Evolutionary conservation across 768 basidiomycete species (phyloP).

Genomic region (Lyophyllum shimeji): DNA sequence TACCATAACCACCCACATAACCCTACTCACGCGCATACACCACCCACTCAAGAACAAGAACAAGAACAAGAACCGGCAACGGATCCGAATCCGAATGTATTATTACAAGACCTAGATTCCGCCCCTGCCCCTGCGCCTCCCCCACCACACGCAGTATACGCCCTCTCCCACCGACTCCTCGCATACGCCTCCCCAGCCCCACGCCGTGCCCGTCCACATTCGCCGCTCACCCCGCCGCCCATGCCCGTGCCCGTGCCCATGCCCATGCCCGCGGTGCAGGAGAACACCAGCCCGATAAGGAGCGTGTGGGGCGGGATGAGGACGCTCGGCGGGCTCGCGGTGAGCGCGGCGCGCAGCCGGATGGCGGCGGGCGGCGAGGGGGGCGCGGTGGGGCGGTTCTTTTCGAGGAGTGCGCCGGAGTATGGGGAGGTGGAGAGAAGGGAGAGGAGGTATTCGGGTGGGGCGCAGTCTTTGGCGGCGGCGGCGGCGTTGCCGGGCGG

Average conservation of each 20-base stretch:
- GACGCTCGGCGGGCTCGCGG: constrained; percentile 60
- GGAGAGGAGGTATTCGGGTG: constrained; percentile 24
- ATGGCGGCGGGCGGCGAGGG: constrained; percentile 21
- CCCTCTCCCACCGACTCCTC: constrained; percentile 61
- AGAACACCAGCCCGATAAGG: constrained; percentile 51
- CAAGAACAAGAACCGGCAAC: neutral
- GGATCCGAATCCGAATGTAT: neutral
- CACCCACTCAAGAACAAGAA: neutral
- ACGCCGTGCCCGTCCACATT: constrained; percentile 2
- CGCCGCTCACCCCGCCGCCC: neutral
- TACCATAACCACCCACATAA: neutral
- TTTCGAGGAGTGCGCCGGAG: constrained; percentile 65
- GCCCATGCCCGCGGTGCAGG: neutral
- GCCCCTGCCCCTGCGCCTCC: neutral
- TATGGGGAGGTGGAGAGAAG: constrained; percentile 20
- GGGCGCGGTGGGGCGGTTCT: constrained; percentile 37
- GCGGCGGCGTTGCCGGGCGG: constrained; percentile 4
- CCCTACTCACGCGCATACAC: neutral
- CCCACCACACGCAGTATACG: constrained; percentile 48
- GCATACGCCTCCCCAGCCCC: constrained; percentile 46
- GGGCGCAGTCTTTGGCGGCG: neutral
- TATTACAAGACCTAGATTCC: neutral
- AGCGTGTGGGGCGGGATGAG: constrained; percentile 64
- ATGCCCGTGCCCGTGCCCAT: neutral
- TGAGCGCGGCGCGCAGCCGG: constrained; percentile 44